Evolutionary conservation across 1,139 yeast species (phyloP).

Genomic region (Sugiyamaella grinbergsii): DNA sequence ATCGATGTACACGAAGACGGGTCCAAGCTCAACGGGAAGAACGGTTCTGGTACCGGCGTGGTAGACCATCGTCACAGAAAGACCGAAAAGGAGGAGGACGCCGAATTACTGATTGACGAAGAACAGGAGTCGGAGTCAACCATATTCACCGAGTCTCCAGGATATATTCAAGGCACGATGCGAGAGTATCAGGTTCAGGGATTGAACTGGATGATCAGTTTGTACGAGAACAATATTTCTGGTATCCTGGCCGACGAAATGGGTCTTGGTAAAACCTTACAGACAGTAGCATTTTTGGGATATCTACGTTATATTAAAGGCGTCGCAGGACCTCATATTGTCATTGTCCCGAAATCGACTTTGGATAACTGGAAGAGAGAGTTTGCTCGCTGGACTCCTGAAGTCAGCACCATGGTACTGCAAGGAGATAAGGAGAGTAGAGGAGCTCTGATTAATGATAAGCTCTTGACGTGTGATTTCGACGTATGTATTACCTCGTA

Average conservation of each 20-base stretch:
- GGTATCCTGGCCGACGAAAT: conserved; percentile 97
- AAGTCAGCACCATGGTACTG: conserved; percentile 79
- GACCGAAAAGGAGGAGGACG: conserved; percentile 91
- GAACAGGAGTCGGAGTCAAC: conserved; percentile 50
- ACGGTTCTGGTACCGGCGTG: conserved; percentile 32
- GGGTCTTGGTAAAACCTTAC: conserved; percentile 97
- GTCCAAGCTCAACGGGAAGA: conserved; percentile 25
- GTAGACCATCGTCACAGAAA: conserved; percentile 50
- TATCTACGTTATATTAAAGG: conserved; percentile 75
- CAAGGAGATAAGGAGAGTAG: conserved; percentile 89
- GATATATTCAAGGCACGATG: conserved; percentile 61
- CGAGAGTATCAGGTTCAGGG: conserved; percentile 93
- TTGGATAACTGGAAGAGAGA: conserved; percentile 95
- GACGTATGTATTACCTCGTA: conserved; percentile 89
- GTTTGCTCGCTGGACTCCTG: conserved; percentile 93
- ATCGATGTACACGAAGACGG: conserved; percentile 36
- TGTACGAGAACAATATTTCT: conserved; percentile 77
- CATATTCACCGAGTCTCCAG: conserved; percentile 78
- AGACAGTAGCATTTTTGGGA: conserved; percentile 88
- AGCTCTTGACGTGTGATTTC: conserved; percentile 70
- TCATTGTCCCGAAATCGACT: conserved; percentile 93
- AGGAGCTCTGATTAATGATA: conserved; percentile 57
- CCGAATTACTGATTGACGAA: conserved; percentile 78
- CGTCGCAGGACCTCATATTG: conserved; percentile 87
- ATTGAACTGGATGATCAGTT: conserved; percentile 85